Percentiles rank a stretch among this genome's conserved stretches.
Evolutionary conservation across 2,329 filamentous ascomycete species (phyloP).

Genomic region (Fusarium sp.): DNA sequence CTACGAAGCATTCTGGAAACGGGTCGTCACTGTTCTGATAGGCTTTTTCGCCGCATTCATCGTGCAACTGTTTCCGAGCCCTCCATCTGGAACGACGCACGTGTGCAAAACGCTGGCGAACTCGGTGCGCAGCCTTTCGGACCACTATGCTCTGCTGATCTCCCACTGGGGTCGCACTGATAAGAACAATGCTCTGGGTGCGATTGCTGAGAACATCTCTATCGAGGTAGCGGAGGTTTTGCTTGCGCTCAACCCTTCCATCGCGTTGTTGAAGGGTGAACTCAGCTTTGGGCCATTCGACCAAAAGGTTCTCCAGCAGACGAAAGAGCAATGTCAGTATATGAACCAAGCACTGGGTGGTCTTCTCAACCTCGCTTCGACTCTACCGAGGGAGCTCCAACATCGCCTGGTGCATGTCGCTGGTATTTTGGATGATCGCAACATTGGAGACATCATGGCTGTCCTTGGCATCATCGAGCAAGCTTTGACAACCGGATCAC

Average conservation of each 20-base stretch:
- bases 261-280: conserved; percentile 50
- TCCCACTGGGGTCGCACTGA: conserved; percentile 58
- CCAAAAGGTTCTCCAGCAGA: conserved; percentile 48
- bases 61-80: conserved; percentile 61
- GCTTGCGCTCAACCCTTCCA: conserved; percentile 43
- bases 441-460: conserved; percentile 65
- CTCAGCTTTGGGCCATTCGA: conserved; percentile 51
- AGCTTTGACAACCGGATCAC: conserved; percentile 60
- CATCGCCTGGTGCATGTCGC: conserved; percentile 53
- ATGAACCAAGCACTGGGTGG: conserved; percentile 53
- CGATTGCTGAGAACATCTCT: conserved; percentile 48
- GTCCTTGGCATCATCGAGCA: conserved; percentile 62
- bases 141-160: conserved; percentile 63
- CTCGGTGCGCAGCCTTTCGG: conserved; percentile 57
- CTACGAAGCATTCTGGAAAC: conserved; percentile 63
- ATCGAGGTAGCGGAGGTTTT: conserved; percentile 50
- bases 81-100: conserved; percentile 60
- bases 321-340: conserved; percentile 48
- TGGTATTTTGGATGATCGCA: conserved; percentile 58
- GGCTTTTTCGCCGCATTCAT: conserved; percentile 59
- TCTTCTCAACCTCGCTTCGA: conserved; percentile 52
- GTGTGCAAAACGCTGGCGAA: conserved; percentile 60
- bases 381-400: conserved; percentile 57
- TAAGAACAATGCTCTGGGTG: conserved; percentile 48
- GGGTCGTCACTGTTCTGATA: conserved; percentile 58